These are phyloP conservation scores for Vitis amurensis DNA, from an alignment of 164 flowering plant species.

Conservation along the genomic window DNA sequence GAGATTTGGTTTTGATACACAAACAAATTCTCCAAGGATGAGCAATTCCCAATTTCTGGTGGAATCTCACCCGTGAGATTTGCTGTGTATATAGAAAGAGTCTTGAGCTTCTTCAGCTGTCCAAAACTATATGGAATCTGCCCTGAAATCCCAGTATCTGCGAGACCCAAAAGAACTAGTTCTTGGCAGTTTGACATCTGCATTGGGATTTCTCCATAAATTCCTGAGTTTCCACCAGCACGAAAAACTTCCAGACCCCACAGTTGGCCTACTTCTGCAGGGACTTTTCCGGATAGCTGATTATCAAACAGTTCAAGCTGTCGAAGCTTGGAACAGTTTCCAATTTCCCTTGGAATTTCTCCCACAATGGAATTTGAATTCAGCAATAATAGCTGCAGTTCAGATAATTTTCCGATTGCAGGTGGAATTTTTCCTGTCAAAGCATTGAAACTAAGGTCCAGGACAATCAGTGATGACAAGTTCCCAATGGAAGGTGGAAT, in stretches of 20 bases:
- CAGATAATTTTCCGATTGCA: slow-evolving; percentile 38
- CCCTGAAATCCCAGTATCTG: slow-evolving; percentile 61
- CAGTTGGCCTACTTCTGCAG: slow-evolving; percentile 38
- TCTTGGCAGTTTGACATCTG: slow-evolving; percentile 46
- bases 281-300: slow-evolving; percentile 50
- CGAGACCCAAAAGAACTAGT: slow-evolving; percentile 48
- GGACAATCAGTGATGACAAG: slow-evolving; percentile 28
- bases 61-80: slow-evolving; percentile 57
- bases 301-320: slow-evolving; percentile 51
- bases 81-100: slow-evolving; percentile 54
- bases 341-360: slow-evolving; percentile 41
- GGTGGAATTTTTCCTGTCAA: slow-evolving; percentile 44
- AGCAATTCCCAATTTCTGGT: slow-evolving; percentile 48
- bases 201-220: slow-evolving; percentile 53
- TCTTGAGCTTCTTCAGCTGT: slow-evolving; percentile 42
- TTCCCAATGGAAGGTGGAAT: slow-evolving; percentile 47
- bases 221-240: slow-evolving; percentile 52
- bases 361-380: slow-evolving; percentile 43
- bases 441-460: slow-evolving; percentile 59
- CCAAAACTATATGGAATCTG: slow-evolving; percentile 48
- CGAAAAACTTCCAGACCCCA: slow-evolving; percentile 43
- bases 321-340: slow-evolving; percentile 45
- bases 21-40: slow-evolving; percentile 44
- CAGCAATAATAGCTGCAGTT: slow-evolving; percentile 31
- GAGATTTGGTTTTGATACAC: slow-evolving; percentile 50